Evolutionary conservation across 2,329 filamentous ascomycete species (phyloP).

Genomic region (Colletotrichum spaethianum): DNA sequence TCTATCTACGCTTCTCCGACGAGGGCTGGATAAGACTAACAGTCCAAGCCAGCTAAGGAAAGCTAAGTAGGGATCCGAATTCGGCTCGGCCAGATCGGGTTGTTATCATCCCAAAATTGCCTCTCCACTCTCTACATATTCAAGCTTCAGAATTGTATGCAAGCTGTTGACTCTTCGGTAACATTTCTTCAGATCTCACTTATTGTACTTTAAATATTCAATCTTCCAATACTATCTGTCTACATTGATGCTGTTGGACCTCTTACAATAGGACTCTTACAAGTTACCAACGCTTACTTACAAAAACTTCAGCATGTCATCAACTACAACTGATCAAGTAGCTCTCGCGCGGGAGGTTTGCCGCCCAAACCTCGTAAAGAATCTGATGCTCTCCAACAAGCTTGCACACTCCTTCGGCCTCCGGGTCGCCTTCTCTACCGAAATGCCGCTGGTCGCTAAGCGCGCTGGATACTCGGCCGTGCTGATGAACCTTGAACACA

Average conservation of each 20-base stretch:
- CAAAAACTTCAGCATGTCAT: constrained; percentile 5
- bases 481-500: constrained; percentile 32
- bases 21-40: constrained; percentile 5
- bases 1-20: background rate
- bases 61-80: background rate
- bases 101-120: background rate
- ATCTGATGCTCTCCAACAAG: constrained; percentile 14
- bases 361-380: constrained; percentile 30
- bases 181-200: background rate
- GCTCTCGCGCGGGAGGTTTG: constrained; percentile 19
- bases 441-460: constrained; percentile 32
- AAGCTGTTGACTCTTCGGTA: background rate
- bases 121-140: background rate
- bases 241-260: background rate
- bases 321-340: constrained; percentile 10
- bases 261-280: background rate
- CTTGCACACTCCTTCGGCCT: constrained; percentile 32
- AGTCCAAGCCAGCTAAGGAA: too few relatives aligned
- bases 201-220: background rate
- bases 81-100: background rate
- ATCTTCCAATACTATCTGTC: too few relatives aligned
- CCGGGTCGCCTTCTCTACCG: constrained; percentile 32
- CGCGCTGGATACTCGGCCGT: constrained; percentile 27
- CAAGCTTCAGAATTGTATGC: background rate
- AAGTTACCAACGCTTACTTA: background rate